These are phyloP conservation scores for Phallus indusiatus DNA, from an alignment of 768 basidiomycete species.

Conservation along the genomic window DNA sequence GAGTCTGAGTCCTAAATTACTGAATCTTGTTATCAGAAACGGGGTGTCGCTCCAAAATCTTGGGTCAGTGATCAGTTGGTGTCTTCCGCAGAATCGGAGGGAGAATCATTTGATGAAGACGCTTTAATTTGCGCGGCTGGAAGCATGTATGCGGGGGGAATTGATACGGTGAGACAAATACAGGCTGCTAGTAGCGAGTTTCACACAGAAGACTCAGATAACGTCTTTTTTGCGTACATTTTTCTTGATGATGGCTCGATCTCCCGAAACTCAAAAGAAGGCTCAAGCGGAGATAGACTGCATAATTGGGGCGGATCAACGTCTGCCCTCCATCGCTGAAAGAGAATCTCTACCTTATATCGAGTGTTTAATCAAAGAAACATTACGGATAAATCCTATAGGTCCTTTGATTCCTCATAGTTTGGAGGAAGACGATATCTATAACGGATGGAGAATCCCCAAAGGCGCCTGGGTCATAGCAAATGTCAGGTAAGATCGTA, in stretches of 20 bases:
- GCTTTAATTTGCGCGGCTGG: background rate
- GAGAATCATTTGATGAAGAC: background rate
- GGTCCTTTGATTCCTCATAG: conserved; percentile 12
- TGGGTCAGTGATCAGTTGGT: background rate
- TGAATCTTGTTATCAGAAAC: no score
- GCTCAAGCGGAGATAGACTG: conserved; percentile 14
- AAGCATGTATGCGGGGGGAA: background rate
- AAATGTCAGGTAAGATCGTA: conserved; percentile 17
- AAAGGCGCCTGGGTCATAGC: conserved; percentile 24
- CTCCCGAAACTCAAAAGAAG: conserved; percentile 10
- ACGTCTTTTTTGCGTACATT: conserved; percentile 11
- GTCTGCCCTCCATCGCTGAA: conserved; percentile 12
- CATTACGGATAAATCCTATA: background rate
- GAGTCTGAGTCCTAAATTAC: no score
- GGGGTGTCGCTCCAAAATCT: no score
- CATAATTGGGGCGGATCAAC: background rate
- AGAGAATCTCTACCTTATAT: conserved; percentile 9
- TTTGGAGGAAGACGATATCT: conserved; percentile 17
- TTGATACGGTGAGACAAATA: no score
- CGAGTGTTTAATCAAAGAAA: conserved; percentile 9
- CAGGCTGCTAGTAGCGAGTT: background rate
- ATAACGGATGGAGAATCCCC: conserved; percentile 20
- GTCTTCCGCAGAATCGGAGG: background rate
- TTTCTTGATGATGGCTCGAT: conserved; percentile 4
- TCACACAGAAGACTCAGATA: conserved; percentile 12